phyloP scores from a whole-genome alignment of 257 asterid species.

The Asclepias syriaca region DNA sequence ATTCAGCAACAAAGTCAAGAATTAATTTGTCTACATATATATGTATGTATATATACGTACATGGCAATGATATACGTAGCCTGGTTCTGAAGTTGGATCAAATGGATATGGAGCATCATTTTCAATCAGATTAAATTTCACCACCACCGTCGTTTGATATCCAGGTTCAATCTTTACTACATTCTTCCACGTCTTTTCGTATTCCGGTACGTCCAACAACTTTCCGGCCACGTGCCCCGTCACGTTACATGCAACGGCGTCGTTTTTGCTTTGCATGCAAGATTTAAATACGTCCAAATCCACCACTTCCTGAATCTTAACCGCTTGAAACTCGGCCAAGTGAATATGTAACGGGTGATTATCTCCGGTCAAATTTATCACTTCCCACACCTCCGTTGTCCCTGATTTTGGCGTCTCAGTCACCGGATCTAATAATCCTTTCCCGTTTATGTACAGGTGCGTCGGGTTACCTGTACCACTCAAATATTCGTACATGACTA shows the following conservation, averaged over 20 bases:
- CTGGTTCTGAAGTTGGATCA: conserved; percentile 15
- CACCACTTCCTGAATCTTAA: conserved; percentile 11
- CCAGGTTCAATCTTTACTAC: conserved; percentile 11
- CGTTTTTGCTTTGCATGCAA: conserved; percentile 13
- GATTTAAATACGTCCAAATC: neutral
- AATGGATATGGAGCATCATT: conserved; percentile 13
- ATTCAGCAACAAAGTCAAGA: too few relatives aligned
- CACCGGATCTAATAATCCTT: conserved; percentile 1
- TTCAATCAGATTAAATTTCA: conserved; percentile 13
- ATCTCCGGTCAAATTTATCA: conserved; percentile 14
- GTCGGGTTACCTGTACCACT: conserved; percentile 11
- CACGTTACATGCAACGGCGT: conserved; percentile 16
- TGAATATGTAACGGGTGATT: conserved; percentile 18
- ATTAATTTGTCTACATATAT: too few relatives aligned
- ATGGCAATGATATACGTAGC: conserved; percentile 16
- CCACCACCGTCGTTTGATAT: conserved; percentile 9
- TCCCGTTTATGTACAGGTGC: conserved; percentile 9
- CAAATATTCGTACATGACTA: conserved; percentile 4
- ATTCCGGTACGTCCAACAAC: neutral
- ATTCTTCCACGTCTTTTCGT: conserved; percentile 18
- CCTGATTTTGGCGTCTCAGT: conserved; percentile 10
- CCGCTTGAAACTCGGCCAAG: conserved; percentile 15
- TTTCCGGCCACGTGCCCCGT: conserved; percentile 4
- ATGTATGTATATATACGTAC: neutral
- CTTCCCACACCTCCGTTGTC: conserved; percentile 16